These are phyloP conservation scores for Nepenthes mirabilis DNA, from an alignment of 148 eudicot species.

Conservation along the genomic window DNA sequence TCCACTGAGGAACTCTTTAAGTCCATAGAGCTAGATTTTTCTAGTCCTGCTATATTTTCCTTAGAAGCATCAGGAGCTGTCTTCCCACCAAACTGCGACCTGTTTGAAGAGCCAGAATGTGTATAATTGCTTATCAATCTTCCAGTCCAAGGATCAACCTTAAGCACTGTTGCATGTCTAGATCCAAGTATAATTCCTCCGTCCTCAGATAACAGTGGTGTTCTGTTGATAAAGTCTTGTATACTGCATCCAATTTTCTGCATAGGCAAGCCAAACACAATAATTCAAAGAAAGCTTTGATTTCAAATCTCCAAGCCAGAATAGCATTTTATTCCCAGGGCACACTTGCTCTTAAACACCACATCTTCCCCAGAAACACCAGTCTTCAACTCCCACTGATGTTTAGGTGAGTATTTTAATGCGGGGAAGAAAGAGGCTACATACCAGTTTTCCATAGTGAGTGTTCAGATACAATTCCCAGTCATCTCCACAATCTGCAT, in stretches of 20 bases:
- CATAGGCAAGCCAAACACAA: not conserved
- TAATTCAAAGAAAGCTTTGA: not conserved
- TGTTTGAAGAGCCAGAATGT: conserved; percentile 19
- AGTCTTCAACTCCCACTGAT: too few relatives aligned
- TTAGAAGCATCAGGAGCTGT: conserved; percentile 4
- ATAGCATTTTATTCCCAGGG: not conserved
- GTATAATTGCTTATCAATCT: conserved; percentile 42
- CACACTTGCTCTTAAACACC: not conserved
- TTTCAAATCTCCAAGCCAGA: not conserved
- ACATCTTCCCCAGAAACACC: too few relatives aligned
- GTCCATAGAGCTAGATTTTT: conserved; percentile 10
- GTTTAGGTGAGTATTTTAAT: too few relatives aligned
- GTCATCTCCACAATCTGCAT: conserved; percentile 74
- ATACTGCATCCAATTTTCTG: conserved; percentile 51
- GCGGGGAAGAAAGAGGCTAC: conserved; percentile 2
- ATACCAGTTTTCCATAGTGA: conserved; percentile 50
- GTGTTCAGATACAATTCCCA: conserved; percentile 59
- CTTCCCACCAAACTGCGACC: conserved; percentile 12
- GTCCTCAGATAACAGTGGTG: conserved; percentile 68
- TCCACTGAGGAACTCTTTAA: conserved; percentile 33
- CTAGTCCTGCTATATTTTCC: conserved; percentile 1
- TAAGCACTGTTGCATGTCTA: conserved; percentile 60
- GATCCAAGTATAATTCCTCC: conserved; percentile 73
- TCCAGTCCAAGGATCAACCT: conserved; percentile 77
- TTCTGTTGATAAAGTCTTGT: conserved; percentile 46